Evolutionary conservation across 176 grass and related monocot genomes (phyloP).

Genomic region (Echinochloa phyllopogon): DNA sequence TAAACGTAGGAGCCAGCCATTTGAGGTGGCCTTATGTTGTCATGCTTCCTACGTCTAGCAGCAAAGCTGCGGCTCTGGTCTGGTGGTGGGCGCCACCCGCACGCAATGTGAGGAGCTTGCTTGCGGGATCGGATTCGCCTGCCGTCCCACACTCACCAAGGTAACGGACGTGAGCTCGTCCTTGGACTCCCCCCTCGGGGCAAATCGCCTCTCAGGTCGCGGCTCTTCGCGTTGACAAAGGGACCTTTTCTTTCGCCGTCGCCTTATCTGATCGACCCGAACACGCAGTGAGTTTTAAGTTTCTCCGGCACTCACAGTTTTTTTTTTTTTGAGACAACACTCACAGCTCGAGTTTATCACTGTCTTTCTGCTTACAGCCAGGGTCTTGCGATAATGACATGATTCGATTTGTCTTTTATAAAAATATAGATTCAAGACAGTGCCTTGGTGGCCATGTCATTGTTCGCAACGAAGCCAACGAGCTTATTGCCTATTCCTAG

Average conservation of each 20-base stretch:
- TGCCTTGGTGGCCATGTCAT: neutral
- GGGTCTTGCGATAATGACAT: neutral
- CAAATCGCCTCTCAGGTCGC: neutral
- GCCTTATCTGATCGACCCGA: neutral
- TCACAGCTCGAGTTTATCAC: neutral
- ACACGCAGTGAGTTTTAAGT: neutral
- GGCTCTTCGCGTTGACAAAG: neutral
- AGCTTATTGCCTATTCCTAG: neutral
- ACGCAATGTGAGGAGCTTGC: conserved; percentile 5
- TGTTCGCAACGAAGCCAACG: too few species aligned
- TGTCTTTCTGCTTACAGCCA: neutral
- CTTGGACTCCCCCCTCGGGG: neutral
- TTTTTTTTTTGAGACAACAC: too few species aligned
- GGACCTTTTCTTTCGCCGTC: neutral
- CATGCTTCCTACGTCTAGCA: too few species aligned
- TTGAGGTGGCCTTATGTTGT: too few species aligned
- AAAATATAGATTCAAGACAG: too few species aligned
- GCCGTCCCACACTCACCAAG: neutral
- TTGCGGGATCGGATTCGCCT: conserved; percentile 25
- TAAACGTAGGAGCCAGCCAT: too few species aligned
- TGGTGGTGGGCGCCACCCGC: neutral
- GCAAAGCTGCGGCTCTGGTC: neutral
- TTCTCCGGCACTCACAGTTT: neutral
- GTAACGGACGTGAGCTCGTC: neutral
- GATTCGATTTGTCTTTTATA: neutral